These are phyloP conservation scores for Phytophthora hibernalis DNA, from an alignment of 352 stramenopile species.

Conservation along the genomic window DNA sequence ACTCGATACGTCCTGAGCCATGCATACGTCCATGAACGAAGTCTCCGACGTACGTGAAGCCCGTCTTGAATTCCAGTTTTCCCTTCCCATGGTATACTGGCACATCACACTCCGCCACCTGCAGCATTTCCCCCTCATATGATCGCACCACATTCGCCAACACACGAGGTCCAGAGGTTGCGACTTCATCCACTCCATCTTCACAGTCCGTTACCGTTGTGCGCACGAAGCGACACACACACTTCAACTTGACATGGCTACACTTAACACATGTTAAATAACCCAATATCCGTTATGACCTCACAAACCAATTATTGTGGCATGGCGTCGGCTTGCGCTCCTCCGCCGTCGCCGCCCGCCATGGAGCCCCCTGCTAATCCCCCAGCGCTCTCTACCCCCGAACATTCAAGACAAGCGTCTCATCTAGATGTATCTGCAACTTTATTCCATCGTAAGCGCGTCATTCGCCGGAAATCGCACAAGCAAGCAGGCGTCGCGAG, in stretches of 20 bases:
- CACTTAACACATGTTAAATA: slow-evolving; percentile 7
- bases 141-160: slow-evolving; percentile 52
- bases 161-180: slow-evolving; percentile 65
- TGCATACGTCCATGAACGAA: slow-evolving; percentile 82
- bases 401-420: slow-evolving; percentile 6
- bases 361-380: slow-evolving; percentile 5
- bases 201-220: slow-evolving; percentile 20
- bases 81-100: slow-evolving; percentile 73
- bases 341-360: slow-evolving; percentile 15
- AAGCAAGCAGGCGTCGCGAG: slow-evolving; percentile 17
- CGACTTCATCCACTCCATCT: slow-evolving; percentile 18
- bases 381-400: background rate
- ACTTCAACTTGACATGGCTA: slow-evolving; percentile 29
- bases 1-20: slow-evolving; percentile 72
- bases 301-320: background rate
- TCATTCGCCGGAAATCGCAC: slow-evolving; percentile 27
- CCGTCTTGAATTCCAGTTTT: slow-evolving; percentile 60
- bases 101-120: slow-evolving; percentile 49
- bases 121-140: slow-evolving; percentile 61
- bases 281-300: slow-evolving; percentile 11
- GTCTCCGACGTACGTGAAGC: slow-evolving; percentile 70
- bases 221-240: slow-evolving; percentile 28
- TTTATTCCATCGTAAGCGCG: slow-evolving; percentile 36
- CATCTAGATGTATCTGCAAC: slow-evolving; percentile 27
- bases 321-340: slow-evolving; percentile 15